A percentile compares a stretch with the other conserved stretches of the same genome.
Evolutionary conservation across 2,329 filamentous ascomycete species (phyloP).

Genomic region (Aspergillus sp.): DNA sequence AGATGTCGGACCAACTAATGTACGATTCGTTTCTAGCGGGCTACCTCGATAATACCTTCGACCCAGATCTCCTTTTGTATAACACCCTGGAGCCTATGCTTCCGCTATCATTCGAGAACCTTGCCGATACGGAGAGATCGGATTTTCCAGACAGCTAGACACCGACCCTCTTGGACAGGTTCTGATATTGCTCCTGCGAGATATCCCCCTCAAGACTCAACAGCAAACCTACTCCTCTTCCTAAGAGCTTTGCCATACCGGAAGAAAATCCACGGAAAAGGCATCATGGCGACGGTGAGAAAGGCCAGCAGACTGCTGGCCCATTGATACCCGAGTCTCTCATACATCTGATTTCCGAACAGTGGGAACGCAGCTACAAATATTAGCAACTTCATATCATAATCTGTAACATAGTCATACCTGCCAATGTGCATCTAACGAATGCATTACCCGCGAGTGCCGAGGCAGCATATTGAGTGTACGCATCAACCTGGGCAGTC

Average conservation of each 20-base stretch:
- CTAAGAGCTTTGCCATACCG: conserved; percentile 33
- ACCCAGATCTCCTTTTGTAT: conserved; percentile 13
- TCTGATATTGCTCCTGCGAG: too few species aligned
- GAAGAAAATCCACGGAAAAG: conserved; percentile 41
- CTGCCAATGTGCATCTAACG: conserved; percentile 69
- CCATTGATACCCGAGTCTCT: conserved; percentile 39
- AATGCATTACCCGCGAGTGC: conserved; percentile 80
- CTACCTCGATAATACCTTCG: conserved; percentile 16
- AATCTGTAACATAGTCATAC: not conserved
- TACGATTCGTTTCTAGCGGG: conserved; percentile 14
- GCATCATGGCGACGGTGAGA: conserved; percentile 35
- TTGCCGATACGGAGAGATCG: not conserved
- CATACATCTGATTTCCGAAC: conserved; percentile 56
- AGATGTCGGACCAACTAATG: conserved; percentile 8
- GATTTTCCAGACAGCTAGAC: not conserved
- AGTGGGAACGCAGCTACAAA: conserved; percentile 64
- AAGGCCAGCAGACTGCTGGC: conserved; percentile 38
- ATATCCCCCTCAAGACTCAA: not conserved
- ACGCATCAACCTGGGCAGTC: conserved; percentile 61
- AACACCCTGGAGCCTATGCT: conserved; percentile 4
- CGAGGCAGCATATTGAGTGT: conserved; percentile 42
- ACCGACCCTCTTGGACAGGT: too few species aligned
- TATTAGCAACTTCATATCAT: not conserved
- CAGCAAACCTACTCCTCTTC: conserved; percentile 24
- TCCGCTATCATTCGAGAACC: not conserved